Evolutionary conservation across 495 filamentous ascomycete species (phyloP), one percentile per base, ranked within the genome.

Genomic region (Penicillium argentinense): DNA sequence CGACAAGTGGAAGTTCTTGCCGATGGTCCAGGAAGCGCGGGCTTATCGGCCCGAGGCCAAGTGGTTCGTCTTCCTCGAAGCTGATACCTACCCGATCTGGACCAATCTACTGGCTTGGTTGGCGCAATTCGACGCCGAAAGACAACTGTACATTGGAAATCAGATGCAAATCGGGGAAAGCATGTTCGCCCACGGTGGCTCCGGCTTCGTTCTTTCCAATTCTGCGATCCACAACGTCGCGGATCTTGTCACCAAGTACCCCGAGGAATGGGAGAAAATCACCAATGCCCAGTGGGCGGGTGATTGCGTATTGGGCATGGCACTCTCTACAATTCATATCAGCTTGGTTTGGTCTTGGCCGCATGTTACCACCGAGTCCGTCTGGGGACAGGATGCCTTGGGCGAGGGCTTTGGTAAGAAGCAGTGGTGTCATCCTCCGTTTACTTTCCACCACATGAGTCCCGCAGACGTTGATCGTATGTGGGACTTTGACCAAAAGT

Each of bases 1-100:
- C 11, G 84, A 88, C 62, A 85, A 84, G 57, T 87, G 80, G 73
- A 88, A 87, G 62, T 86, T 86, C 58, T 66, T 88, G 5, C 80
- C 82, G 3, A 82, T 83, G 71, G 72, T 86, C 49, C 72, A 79
- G 30, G 67, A 78, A 22, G 76, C 81, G 14, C 77, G 76, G 56
- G 55, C 60, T 21, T 63, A 71, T 59, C 62, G 66, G 9, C 74
- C 76, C n/a, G 58, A 74, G 9, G 72, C 68, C 12, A 72, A 79
- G 27, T 88, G 82, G 82, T 88, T 80, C 53, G 73, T 87, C 33
- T 86, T 87, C 59, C 76, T 84, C 56, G 84, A 87, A 49, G 78
- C 79, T 0, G 84, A 88, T 58, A 84, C 83, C 1, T 87, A 84
- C 54, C 55, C 83, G 18, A 66, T 85, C 34, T 86, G 82, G 82